Evolutionary conservation across 495 filamentous ascomycete genomes (phyloP).

Genomic region (Elaphomyces granulatus): DNA sequence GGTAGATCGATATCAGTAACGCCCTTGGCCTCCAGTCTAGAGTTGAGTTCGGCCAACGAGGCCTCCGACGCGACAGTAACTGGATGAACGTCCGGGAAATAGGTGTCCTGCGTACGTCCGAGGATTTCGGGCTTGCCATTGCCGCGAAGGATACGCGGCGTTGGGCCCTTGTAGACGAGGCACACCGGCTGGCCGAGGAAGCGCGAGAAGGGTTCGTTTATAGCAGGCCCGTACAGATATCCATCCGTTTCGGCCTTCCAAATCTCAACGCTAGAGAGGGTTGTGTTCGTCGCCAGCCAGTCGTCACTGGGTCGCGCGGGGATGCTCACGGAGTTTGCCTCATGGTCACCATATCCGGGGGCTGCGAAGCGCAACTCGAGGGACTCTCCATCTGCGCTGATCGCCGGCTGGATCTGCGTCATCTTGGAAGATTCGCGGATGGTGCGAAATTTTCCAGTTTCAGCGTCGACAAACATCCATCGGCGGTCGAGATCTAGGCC

Average conservation of each 20-base stretch:
- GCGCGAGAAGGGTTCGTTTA: conserved; percentile 22
- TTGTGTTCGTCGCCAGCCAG: conserved; percentile 24
- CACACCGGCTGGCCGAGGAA: conserved; percentile 23
- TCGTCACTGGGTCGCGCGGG: conserved; percentile 17
- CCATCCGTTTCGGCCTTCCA: conserved; percentile 31
- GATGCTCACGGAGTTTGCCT: conserved; percentile 14
- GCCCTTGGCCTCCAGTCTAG: conserved; percentile 11
- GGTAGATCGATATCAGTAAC: conserved; percentile 20
- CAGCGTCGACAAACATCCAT: conserved; percentile 33
- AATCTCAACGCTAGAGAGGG: conserved; percentile 20
- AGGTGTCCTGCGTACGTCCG: conserved; percentile 24
- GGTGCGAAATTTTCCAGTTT: conserved; percentile 24
- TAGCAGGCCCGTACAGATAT: conserved; percentile 18
- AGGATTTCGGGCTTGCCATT: conserved; percentile 24
- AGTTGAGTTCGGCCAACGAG: conserved; percentile 30
- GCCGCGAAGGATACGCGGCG: conserved; percentile 24
- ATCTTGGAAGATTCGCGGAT: conserved; percentile 31
- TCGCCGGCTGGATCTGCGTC: conserved; percentile 27
- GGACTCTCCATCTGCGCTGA: conserved; percentile 15
- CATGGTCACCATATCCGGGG: too few relatives aligned
- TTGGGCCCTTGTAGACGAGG: conserved; percentile 31
- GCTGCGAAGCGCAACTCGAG: conserved; percentile 18
- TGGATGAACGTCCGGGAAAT: conserved; percentile 32
- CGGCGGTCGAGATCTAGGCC: conserved; percentile 68
- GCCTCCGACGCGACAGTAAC: conserved; percentile 38